Percentiles rank a stretch among this genome's conserved stretches.
Evolutionary conservation across 768 basidiomycete genomes (phyloP).

Genomic region (Tremella fuciformis): DNA sequence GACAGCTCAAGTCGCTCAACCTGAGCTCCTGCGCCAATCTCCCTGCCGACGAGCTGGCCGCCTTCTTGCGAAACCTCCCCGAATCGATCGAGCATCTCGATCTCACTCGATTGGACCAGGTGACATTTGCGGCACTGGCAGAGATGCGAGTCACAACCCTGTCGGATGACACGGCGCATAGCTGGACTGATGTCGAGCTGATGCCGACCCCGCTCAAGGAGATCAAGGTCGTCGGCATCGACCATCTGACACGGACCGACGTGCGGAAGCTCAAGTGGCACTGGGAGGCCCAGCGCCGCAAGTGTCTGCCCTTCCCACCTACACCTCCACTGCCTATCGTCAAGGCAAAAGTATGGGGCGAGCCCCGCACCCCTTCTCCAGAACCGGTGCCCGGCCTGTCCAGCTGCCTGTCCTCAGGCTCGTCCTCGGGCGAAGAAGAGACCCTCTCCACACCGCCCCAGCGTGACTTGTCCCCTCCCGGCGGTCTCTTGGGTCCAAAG

Average conservation of each 20-base stretch:
- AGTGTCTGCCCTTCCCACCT: conserved; percentile 5
- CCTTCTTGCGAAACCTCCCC: conserved; percentile 29
- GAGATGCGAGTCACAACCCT: conserved; percentile 18
- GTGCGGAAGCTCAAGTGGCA: conserved; percentile 30
- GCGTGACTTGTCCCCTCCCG: conserved; percentile 7
- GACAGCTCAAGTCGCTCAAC: conserved; percentile 9
- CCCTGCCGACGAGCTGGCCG: conserved; percentile 7
- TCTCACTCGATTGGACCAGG: conserved; percentile 33
- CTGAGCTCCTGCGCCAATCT: conserved; percentile 32
- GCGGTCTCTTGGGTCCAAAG: conserved; percentile 7
- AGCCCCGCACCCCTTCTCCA: conserved; percentile 12
- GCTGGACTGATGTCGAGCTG: not conserved
- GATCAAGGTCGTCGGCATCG: conserved; percentile 41
- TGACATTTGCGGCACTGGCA: conserved; percentile 22
- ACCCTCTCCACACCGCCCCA: not conserved
- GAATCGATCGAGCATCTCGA: conserved; percentile 22
- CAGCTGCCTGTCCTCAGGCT: conserved; percentile 1
- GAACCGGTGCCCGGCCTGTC: not conserved
- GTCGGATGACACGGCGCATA: not conserved
- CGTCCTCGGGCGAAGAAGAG: not conserved
- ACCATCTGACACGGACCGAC: conserved; percentile 39
- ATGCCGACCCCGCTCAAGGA: conserved; percentile 22
- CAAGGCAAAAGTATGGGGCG: conserved; percentile 13
- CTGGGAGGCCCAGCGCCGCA: conserved; percentile 33
- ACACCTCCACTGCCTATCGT: not conserved